Conservation (phyloP, 2,329 filamentous ascomycete genomes). For the Penicillium janthinellum region DNA sequence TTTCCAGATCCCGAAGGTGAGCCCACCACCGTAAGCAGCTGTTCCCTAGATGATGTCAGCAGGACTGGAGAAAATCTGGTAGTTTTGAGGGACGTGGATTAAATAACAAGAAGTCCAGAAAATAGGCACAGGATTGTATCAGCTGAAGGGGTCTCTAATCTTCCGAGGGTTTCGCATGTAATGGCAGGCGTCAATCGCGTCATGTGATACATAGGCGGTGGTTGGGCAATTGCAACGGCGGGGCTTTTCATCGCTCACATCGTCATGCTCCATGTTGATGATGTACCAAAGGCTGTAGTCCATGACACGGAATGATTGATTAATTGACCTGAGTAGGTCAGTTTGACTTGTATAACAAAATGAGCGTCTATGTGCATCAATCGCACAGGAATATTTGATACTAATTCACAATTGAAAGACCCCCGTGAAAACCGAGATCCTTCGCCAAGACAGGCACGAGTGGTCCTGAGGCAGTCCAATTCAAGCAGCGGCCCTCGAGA, state of each 20-base stretch:
- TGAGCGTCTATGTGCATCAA: conserved; percentile 16
- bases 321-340: neutral
- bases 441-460: neutral
- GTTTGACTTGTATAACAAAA: conserved; percentile 8
- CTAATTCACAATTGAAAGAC: conserved; percentile 8
- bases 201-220: no score
- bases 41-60: no score
- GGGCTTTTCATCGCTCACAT: neutral
- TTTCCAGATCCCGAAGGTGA: conserved; percentile 16
- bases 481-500: neutral
- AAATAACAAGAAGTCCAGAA: no score
- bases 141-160: no score
- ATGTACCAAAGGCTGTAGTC: no score
- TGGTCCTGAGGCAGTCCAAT: neutral
- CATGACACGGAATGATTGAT: neutral
- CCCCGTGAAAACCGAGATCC: conserved; percentile 7
- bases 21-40: neutral
- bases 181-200: no score
- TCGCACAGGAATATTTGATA: conserved; percentile 10
- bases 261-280: neutral
- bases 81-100: no score
- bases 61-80: no score
- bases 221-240: no score
- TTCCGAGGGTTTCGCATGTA: no score
- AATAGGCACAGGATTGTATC: no score